Conservation (phyloP, 2,329 filamentous ascomycete species). For the Cordyceps cateniannulata region DNA sequence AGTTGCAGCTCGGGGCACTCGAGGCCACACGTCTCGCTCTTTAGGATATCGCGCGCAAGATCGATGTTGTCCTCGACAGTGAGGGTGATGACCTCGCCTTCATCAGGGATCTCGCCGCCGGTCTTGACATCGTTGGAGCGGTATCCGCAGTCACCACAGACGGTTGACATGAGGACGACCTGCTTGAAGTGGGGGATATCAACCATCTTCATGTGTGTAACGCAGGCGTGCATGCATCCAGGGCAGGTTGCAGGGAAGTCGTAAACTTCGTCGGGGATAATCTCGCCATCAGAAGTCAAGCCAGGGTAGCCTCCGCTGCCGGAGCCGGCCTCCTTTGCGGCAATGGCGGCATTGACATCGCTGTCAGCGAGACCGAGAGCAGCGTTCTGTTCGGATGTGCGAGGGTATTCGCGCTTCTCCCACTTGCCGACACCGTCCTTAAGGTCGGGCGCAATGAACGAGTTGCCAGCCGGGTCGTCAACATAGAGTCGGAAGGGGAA, state of each 20-base stretch:
- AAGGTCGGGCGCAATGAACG: slow-evolving; percentile 86
- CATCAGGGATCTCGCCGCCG: slow-evolving; percentile 81
- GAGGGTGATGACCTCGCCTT: slow-evolving; percentile 78
- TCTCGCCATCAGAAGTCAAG: slow-evolving; percentile 59
- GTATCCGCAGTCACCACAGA: slow-evolving; percentile 88
- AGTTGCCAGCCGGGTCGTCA: slow-evolving; percentile 92
- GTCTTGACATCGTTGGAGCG: slow-evolving; percentile 97
- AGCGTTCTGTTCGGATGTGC: slow-evolving; percentile 81
- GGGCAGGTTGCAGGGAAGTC: slow-evolving; percentile 88
- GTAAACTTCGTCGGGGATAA: slow-evolving; percentile 88
- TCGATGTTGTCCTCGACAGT: slow-evolving; percentile 64
- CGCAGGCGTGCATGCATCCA: slow-evolving; percentile 78
- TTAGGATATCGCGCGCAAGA: slow-evolving; percentile 86
- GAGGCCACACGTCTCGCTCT: slow-evolving; percentile 86
- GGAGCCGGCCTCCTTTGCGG: background rate
- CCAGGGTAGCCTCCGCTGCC: slow-evolving; percentile 43
- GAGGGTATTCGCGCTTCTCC: slow-evolving; percentile 74
- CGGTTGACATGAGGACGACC: slow-evolving; percentile 90
- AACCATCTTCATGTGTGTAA: slow-evolving; percentile 97
- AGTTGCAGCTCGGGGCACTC: slow-evolving; percentile 83
- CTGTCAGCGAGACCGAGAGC: slow-evolving; percentile 69
- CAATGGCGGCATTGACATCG: slow-evolving; percentile 44
- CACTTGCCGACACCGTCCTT: slow-evolving; percentile 80
- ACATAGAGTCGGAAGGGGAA: slow-evolving; percentile 86
- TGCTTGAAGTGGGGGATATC: slow-evolving; percentile 98